A percentile compares a stretch with the other conserved stretches of the same genome.
Conservation (phyloP, 345 rosid species). For the Kernera saxatilis region DNA sequence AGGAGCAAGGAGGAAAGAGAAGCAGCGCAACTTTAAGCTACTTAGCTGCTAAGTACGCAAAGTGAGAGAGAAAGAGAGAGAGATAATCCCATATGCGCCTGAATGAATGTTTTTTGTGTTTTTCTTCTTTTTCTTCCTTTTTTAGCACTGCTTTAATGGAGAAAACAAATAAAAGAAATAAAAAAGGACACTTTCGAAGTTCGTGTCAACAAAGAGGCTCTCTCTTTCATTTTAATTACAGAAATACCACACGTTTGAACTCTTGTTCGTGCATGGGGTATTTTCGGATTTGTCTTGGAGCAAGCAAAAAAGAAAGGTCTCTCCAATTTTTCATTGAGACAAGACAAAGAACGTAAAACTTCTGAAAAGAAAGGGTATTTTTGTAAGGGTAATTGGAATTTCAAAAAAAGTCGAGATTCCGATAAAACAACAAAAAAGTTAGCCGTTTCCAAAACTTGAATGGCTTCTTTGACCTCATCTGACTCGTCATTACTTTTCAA, state of each 20-base stretch:
- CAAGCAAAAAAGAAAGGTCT: neutral
- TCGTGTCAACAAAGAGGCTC: slow-evolving; percentile 13
- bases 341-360: neutral
- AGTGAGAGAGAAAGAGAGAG: slow-evolving; percentile 11
- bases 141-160: neutral
- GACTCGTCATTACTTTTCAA: neutral
- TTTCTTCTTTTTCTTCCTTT: neutral
- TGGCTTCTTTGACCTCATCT: slow-evolving; percentile 19
- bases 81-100: neutral
- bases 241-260: neutral
- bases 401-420: slow-evolving; percentile 24
- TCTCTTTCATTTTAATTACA: neutral
- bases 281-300: neutral
- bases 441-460: slow-evolving; percentile 11
- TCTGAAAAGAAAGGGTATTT: neutral
- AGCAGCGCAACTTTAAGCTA: slow-evolving; percentile 36
- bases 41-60: slow-evolving; percentile 42
- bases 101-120: slow-evolving; percentile 16
- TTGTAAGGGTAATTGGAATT: neutral
- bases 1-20: slow-evolving; percentile 9
- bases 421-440: neutral
- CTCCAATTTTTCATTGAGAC: neutral
- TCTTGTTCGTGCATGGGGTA: neutral
- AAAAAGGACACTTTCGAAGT: slow-evolving; percentile 11
- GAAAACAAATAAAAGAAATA: neutral